phyloP scores from a whole-genome alignment of 1,284 basidiomycete species.

The Microbotryum saponariae region DNA sequence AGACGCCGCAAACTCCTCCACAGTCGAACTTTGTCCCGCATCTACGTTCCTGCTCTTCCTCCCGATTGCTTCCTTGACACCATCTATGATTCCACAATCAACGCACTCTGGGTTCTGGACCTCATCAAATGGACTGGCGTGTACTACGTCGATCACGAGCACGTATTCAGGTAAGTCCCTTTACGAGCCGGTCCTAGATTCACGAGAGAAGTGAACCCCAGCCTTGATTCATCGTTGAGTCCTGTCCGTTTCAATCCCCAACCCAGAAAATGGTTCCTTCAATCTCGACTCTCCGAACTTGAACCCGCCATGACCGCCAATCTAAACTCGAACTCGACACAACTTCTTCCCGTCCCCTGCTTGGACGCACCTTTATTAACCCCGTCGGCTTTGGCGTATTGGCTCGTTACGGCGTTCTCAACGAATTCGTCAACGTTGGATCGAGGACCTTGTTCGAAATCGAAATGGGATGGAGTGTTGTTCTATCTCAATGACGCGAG shows the following conservation, averaged over 20 bases:
- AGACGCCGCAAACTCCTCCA: neutral
- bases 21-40: conserved; percentile 23
- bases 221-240: neutral
- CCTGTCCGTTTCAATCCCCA: neutral
- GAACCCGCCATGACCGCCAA: neutral
- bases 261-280: conserved; percentile 23
- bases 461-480: conserved; percentile 6
- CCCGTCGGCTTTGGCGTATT: neutral
- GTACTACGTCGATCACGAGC: conserved; percentile 18
- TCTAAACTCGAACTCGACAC: neutral
- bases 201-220: neutral
- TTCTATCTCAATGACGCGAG: conserved; percentile 18
- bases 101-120: conserved; percentile 27
- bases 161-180: neutral
- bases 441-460: conserved; percentile 1
- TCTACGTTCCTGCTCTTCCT: conserved; percentile 17
- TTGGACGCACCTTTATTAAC: neutral
- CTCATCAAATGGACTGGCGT: conserved; percentile 20
- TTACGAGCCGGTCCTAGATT: too few relatives aligned
- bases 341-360: neutral
- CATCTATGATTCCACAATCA: conserved; percentile 15
- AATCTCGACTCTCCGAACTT: conserved; percentile 28
- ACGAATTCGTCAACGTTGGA: neutral
- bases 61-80: conserved; percentile 30
- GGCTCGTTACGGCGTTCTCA: neutral